Evolutionary conservation across 2,329 filamentous ascomycete genomes (phyloP), one percentile per base, ranked within the genome.

Genomic region (Aspergillus clavatus): DNA sequence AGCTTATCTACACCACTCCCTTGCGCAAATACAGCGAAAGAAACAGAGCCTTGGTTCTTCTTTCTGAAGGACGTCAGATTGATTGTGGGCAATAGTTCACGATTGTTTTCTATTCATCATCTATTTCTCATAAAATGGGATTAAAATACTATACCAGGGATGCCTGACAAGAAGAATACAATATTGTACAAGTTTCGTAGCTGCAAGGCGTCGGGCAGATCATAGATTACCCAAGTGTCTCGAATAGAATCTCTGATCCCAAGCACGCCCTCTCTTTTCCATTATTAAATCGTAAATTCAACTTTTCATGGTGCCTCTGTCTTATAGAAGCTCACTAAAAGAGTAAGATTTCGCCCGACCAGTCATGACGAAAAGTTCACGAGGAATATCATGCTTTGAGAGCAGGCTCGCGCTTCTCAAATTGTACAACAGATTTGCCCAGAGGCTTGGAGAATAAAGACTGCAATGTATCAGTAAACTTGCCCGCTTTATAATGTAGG

Each of bases 361-460:
- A 24, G 23, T 24, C n/a, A 24, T 24, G 23, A 24, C 4, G 5
- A 4, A 24, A 4, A 4, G 11, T n/a, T 27, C 10, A 21, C 35
- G 14, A 8, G 5, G 8, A 24, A 8, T 24, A 51, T 55, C 45
- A 65, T 52, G 53, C 53, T 45, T 67, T 68, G 31, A 41, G 39
- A 27, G 45, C 14, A 8, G 22, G 14, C 37, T 58, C 52, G 39
- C 66, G 64, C 55, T 60, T 67, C 75, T 94, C 86, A 82, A 86
- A 95, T 65, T 79, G 74, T 39, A 95, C 80, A 40, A 81, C 75
- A 37, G 84, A 84, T 33, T 84, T 84, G 65, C 84, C 80, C 41
- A 86, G 66, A 8, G 86, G 86, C 55, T 85, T 79, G 40, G 85
- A 87, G 70, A 89, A 89, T 33, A 89, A 74, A 54, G 76, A 75